These are phyloP conservation scores for Penicillium herquei DNA, from an alignment of 495 filamentous ascomycete genomes.

Conservation along the genomic window DNA sequence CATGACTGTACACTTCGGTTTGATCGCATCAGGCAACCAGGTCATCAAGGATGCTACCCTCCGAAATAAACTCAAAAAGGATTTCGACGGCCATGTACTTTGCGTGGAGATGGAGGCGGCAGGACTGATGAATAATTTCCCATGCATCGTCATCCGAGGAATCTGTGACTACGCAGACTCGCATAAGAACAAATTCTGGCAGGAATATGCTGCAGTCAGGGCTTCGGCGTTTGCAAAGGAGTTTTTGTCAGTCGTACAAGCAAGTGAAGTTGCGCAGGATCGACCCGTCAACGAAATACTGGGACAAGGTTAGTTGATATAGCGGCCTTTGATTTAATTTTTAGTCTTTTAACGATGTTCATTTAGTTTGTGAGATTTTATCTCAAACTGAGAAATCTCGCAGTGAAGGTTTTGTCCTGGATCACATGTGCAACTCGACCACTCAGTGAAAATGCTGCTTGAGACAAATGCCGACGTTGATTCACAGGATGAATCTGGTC, in stretches of 20 bases:
- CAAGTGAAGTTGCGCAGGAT: neutral
- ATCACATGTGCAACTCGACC: no score
- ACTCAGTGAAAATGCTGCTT: neutral
- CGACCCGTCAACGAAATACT: neutral
- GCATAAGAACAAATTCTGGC: constrained; percentile 28
- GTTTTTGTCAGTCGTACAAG: neutral
- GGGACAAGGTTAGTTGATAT: neutral
- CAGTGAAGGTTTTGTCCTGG: no score
- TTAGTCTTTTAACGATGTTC: no score
- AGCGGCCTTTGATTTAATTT: no score
- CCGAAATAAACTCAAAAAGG: constrained; percentile 3
- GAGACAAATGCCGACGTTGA: neutral
- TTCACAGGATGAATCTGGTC: neutral
- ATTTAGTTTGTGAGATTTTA: no score
- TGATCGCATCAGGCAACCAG: constrained; percentile 3
- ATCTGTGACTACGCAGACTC: constrained; percentile 29
- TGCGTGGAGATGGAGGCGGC: constrained; percentile 10
- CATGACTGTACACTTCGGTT: constrained; percentile 2
- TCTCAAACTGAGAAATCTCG: no score
- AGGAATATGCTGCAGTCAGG: constrained; percentile 24
- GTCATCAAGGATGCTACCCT: neutral
- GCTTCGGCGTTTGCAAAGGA: constrained; percentile 12
- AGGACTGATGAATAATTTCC: constrained; percentile 2
- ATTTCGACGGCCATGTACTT: neutral
- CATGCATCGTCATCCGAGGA: constrained; percentile 15